phyloP scores from a whole-genome alignment of 208 protist genomes.

The Leishmania guyanensis region DNA sequence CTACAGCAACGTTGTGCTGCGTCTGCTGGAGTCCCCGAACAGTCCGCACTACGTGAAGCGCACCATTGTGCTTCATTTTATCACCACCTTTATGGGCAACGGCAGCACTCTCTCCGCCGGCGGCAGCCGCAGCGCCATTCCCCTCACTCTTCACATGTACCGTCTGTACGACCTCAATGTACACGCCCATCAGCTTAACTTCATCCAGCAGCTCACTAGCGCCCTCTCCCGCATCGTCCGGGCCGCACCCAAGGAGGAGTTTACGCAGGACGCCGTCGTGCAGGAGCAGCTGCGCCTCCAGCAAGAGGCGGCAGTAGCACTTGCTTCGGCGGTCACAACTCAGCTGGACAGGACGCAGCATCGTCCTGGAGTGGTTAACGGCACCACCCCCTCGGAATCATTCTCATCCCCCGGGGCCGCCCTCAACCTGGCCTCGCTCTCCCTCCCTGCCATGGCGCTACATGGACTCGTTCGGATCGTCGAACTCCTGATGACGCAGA shows the following conservation, averaged over 20 bases:
- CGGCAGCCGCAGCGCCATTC: conserved; percentile 11
- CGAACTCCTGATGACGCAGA: conserved; percentile 56
- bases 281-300: conserved; percentile 33
- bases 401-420: neutral
- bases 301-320: conserved; percentile 11
- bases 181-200: conserved; percentile 74
- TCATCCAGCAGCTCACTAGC: conserved; percentile 81
- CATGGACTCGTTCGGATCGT: conserved; percentile 68
- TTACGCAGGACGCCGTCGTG: conserved; percentile 22
- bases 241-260: conserved; percentile 46
- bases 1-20: conserved; percentile 92
- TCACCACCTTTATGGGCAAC: conserved; percentile 61
- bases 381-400: neutral
- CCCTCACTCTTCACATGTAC: conserved; percentile 78
- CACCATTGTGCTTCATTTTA: conserved; percentile 83
- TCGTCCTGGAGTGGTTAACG: neutral
- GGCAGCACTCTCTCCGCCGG: conserved; percentile 9
- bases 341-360: neutral
- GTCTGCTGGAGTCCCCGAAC: conserved; percentile 91
- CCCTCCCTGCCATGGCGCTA: conserved; percentile 75
- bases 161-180: conserved; percentile 81
- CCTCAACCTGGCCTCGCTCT: conserved; percentile 20
- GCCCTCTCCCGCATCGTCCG: conserved; percentile 81
- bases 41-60: conserved; percentile 86
- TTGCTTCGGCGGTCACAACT: neutral